Base-by-base conservation (phyloP, 2,329 filamentous ascomycete genomes). In the Biscogniauxia marginata region DNA sequence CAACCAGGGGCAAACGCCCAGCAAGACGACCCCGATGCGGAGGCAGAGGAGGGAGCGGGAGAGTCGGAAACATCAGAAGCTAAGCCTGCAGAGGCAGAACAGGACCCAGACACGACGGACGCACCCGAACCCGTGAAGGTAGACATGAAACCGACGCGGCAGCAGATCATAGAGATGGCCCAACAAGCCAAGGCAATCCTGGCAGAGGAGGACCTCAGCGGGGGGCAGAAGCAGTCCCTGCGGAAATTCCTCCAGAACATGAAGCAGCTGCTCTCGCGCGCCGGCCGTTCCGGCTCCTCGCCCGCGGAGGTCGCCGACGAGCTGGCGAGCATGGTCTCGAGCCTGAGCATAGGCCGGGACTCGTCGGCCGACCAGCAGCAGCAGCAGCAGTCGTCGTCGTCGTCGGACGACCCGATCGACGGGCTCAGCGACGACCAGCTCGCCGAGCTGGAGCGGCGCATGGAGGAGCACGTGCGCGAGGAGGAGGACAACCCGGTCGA, bases 401-500 rank as follows among this genome's bases (percentile, higher is more conserved):
- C 34, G 11, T 46, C 39, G 23, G 51, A 50, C 22, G 62, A 60
- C 39, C 25, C 56, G 16, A 66, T 75, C 53, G 74, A 73, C 18
- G 76, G 77, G 55, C 74, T 85, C 48, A 76, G 79, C 3, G 73
- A 77, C 18, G 71, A 77, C 1, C 87, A 87, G 69, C 77, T 83
- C 60, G 68, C 74, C 54, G 74, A 79, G 52, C 79, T 90, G 20
- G 75, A 78, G 53, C 59, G 71, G 46, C 77, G 90, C 20, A 81
- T 96, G 55, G 75, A 77, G 51, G 65, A 73, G 39, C 77, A 90
- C 22, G 80, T 95, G 48, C 75, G 79, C 53, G 77, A 83, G 64
- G 83, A 90, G 68, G 78, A 81, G 55, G 84, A 91, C 70, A 96
- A 97, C 75, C 88, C 91, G 0, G 75, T 88, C 57, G 91, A 97